These are phyloP conservation scores for Golubevia sp. DNA, from an alignment of 1,284 basidiomycete species.

Conservation along the genomic window DNA sequence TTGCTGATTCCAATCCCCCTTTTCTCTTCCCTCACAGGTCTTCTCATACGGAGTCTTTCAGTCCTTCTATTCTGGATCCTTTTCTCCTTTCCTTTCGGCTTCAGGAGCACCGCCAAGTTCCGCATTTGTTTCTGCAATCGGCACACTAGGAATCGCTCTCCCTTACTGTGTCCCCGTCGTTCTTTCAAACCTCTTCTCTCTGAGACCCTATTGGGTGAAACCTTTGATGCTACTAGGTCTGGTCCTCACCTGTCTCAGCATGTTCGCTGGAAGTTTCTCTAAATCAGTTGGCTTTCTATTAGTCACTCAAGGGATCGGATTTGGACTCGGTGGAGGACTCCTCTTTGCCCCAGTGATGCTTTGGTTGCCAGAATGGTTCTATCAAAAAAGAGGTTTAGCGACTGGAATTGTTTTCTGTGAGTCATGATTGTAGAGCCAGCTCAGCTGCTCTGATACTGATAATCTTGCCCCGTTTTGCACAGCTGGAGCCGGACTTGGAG, in stretches of 20 bases:
- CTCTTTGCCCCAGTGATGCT: conserved; percentile 34
- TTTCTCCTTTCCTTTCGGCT: no score
- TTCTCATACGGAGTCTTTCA: no score
- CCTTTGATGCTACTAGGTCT: conserved; percentile 20
- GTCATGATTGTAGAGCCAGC: no score
- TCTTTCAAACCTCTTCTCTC: conserved; percentile 24
- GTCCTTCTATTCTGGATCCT: no score
- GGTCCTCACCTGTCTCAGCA: conserved; percentile 12
- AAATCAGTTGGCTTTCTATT: conserved; percentile 22
- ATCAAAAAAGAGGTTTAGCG: conserved; percentile 25
- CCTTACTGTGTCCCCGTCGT: conserved; percentile 40
- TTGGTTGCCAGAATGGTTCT: conserved; percentile 43
- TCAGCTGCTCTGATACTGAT: no score
- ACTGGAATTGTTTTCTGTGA: conserved; percentile 41
- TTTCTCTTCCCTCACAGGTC: no score
- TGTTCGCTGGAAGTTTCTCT: conserved; percentile 38
- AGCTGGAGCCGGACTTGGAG: conserved; percentile 32
- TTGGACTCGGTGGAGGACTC: conserved; percentile 28
- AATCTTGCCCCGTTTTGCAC: no score
- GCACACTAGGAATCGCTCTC: conserved; percentile 29
- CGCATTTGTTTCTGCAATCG: conserved; percentile 26
- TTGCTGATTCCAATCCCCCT: no score
- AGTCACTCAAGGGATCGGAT: conserved; percentile 34
- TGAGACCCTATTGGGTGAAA: conserved; percentile 27
- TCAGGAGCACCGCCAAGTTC: no score